Evolutionary conservation across 2,329 filamentous ascomycete species (phyloP).

Genomic region (Malbranchea cinnamomea): DNA sequence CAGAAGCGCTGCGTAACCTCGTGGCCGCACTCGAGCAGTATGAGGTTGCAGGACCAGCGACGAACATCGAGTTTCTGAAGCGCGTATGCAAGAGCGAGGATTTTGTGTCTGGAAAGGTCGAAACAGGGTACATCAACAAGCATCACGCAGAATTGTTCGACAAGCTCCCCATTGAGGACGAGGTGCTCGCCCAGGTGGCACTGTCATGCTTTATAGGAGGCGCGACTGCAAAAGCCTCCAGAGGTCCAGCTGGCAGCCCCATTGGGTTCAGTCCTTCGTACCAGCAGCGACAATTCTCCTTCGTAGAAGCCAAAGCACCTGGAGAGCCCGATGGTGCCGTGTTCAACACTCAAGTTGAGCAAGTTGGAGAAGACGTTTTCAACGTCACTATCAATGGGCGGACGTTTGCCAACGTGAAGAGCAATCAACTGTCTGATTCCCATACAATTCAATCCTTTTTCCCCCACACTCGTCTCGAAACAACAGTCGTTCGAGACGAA

Average conservation of each 20-base stretch:
- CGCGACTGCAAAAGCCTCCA: conserved; percentile 18
- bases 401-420: conserved; percentile 29
- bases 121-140: conserved; percentile 93
- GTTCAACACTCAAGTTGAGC: conserved; percentile 36
- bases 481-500: conserved; percentile 50
- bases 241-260: conserved; percentile 16
- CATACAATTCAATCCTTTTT: conserved; percentile 59
- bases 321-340: conserved; percentile 22
- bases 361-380: conserved; percentile 34
- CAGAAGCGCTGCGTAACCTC: conserved; percentile 70
- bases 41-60: conserved; percentile 81
- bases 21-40: conserved; percentile 70
- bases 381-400: conserved; percentile 32
- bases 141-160: conserved; percentile 66
- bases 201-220: conserved; percentile 51
- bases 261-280: conserved; percentile 48
- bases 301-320: conserved; percentile 34
- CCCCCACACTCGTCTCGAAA: conserved; percentile 61
- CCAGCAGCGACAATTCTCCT: conserved; percentile 47
- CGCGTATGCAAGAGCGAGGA: conserved; percentile 64
- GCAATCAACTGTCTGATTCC: conserved; percentile 24
- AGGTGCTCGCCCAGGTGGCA: conserved; percentile 76
- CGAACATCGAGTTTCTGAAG: conserved; percentile 95
- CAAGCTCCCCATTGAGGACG: conserved; percentile 44
- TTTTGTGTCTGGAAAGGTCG: conserved; percentile 76